These are phyloP conservation scores for Nannizziopsis arthrosporioides DNA, from an alignment of 2,329 filamentous ascomycete genomes.

Conservation along the genomic window DNA sequence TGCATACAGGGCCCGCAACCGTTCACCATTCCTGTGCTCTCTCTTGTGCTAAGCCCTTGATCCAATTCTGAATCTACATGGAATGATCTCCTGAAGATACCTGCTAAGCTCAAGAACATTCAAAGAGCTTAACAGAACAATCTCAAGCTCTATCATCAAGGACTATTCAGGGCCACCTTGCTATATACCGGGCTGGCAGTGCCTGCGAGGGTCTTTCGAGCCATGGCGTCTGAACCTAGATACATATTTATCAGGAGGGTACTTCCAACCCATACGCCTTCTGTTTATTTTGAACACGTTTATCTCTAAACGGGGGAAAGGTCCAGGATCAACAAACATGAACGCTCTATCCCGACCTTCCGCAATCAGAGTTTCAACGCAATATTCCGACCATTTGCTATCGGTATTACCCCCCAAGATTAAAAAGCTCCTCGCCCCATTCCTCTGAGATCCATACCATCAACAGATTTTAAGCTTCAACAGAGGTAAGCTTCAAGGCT, in stretches of 20 bases:
- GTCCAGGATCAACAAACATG: slow-evolving; percentile 8
- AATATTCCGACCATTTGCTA: not conserved
- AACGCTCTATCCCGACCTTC: slow-evolving; percentile 2
- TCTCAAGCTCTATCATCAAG: too few species aligned
- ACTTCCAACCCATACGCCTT: slow-evolving; percentile 12
- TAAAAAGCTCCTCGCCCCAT: slow-evolving; percentile 16
- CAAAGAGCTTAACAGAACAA: too few species aligned
- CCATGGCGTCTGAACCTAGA: slow-evolving; percentile 8
- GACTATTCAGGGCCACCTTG: too few species aligned
- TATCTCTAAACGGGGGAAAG: slow-evolving; percentile 2
- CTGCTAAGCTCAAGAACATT: too few species aligned
- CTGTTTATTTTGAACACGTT: slow-evolving; percentile 8
- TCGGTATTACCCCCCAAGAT: slow-evolving; percentile 3
- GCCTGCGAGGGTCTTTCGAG: slow-evolving; percentile 5
- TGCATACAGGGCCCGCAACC: too few species aligned
- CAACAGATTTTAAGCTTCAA: too few species aligned
- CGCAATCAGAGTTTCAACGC: slow-evolving; percentile 2
- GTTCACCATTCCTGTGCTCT: too few species aligned
- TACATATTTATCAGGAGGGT: slow-evolving; percentile 10
- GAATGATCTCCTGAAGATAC: too few species aligned
- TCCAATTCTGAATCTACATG: too few species aligned
- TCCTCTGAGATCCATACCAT: slow-evolving; percentile 16
- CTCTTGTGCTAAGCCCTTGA: too few species aligned
- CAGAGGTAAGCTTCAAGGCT: too few species aligned
- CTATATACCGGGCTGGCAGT: slow-evolving; percentile 1